A percentile compares a stretch with the other conserved stretches of the same genome.
These are phyloP conservation scores for Ophiostoma novo-ulmi DNA, from an alignment of 2,329 filamentous ascomycete species.

Conservation along the genomic window DNA sequence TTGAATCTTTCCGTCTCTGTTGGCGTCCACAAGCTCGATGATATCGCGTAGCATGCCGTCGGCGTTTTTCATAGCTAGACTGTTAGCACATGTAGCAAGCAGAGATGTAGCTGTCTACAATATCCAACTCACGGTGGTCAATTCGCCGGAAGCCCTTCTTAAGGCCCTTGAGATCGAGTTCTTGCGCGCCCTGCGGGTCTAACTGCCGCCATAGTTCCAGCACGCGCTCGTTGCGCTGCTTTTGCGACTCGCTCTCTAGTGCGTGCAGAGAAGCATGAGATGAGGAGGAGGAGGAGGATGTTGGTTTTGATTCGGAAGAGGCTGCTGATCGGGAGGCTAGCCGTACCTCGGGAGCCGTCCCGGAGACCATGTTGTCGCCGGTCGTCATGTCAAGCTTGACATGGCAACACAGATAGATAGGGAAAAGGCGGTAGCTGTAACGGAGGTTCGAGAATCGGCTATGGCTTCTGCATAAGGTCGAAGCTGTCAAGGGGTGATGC, in stretches of 20 bases:
- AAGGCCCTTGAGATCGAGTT: constrained; percentile 77
- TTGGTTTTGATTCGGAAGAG: not conserved
- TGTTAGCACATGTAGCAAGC: not conserved
- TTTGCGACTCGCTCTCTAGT: constrained; percentile 53
- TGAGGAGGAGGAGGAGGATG: not conserved
- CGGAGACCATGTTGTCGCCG: constrained; percentile 24
- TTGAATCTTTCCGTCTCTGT: constrained; percentile 83
- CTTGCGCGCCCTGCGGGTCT: constrained; percentile 68
- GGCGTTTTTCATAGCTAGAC: constrained; percentile 77
- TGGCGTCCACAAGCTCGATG: constrained; percentile 73
- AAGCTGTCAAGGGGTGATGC: not conserved
- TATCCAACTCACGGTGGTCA: constrained; percentile 68
- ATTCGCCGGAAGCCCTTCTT: constrained; percentile 81
- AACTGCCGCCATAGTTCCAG: constrained; percentile 79
- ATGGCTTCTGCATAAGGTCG: not conserved
- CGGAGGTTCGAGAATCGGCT: not conserved
- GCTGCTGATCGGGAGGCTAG: not conserved
- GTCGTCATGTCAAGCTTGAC: constrained; percentile 24
- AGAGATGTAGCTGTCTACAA: not conserved
- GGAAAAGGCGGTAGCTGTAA: not conserved
- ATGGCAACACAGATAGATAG: constrained; percentile 17
- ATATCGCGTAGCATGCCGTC: constrained; percentile 77
- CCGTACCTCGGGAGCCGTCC: not conserved
- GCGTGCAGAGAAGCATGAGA: not conserved
- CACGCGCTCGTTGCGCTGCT: constrained; percentile 74